A percentile compares a stretch with the other conserved stretches of the same genome.
Evolutionary conservation across 257 asterid species (phyloP).

Genomic region (Gardenia jasminoides): DNA sequence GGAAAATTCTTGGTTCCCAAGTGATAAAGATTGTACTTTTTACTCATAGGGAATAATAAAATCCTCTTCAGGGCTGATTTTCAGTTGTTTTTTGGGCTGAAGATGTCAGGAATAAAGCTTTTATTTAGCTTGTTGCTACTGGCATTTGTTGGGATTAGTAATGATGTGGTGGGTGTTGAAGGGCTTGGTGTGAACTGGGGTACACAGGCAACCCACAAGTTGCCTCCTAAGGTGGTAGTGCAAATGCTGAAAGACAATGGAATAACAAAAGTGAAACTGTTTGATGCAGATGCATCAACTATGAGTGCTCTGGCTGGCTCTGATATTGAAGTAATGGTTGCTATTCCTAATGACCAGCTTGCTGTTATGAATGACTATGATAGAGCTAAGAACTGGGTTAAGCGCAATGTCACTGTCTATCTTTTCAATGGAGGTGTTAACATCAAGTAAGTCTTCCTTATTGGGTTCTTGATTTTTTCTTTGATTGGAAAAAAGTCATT

Average conservation of each 20-base stretch:
- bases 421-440: constrained; percentile 33
- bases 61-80: background rate
- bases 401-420: constrained; percentile 25
- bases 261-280: constrained; percentile 32
- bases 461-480: background rate
- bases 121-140: constrained; percentile 8
- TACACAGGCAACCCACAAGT: constrained; percentile 36
- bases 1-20: background rate
- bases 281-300: constrained; percentile 34
- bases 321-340: constrained; percentile 38
- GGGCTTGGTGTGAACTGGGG: constrained; percentile 51
- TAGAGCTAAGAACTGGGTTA: constrained; percentile 32
- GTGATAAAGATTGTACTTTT: background rate
- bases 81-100: background rate
- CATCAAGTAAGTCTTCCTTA: constrained; percentile 24
- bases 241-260: constrained; percentile 40
- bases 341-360: constrained; percentile 37
- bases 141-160: background rate
- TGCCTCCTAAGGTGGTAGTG: constrained; percentile 36
- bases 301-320: constrained; percentile 40
- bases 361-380: constrained; percentile 27
- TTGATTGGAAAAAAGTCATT: background rate
- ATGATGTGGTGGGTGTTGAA: constrained; percentile 13
- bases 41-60: background rate
- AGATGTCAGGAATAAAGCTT: constrained; percentile 18